Evolutionary conservation across 495 filamentous ascomycete species (phyloP), one percentile per base, ranked within the genome.

Genomic region (Darksidea phi): DNA sequence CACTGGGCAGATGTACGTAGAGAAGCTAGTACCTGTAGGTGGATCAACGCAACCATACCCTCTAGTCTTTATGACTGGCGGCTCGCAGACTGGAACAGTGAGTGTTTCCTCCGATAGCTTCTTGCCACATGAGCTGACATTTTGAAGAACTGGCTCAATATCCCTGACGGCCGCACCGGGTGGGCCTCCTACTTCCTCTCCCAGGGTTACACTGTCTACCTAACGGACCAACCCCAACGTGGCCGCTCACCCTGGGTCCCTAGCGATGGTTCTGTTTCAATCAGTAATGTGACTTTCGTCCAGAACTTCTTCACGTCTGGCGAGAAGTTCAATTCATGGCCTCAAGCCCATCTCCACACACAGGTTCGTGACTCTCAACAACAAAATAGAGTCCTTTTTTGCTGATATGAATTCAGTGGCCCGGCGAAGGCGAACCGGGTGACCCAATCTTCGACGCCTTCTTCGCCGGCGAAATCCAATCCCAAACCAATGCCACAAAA

Each of bases 131-230:
- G 3, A 3, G 28, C 28, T 32, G 28, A 32, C n/a, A 32, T 10
- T 10, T 10, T 32, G 3, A 3, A 32, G 28, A 68, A 67, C 41
- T 81, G 70, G 57, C 72, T 79, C 24, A 76, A 77, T 61, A 82
- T 75, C 18, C 79, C 79, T 1, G 78, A 82, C 58, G 75, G 75
- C 51, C 70, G 74, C 1, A 63, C 70, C 53, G 79, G 79, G 42
- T 82, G 78, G 77, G 72, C 76, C 2, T 76, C 75, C 1, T 77
- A 72, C 61, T 79, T 80, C 54, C 68, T 80, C 20, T 63, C 69
- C 6, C 59, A 76, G 55, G 78, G 75, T 36, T 79, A 80, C 61
- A 66, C 64, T 23, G 71, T 77, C 65, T 80, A 79, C 63, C 55
- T 83, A 26, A 57, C 75, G 15, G 80, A 83, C 63, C 73, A 76